phyloP scores from a whole-genome alignment of 306 rosid genomes.

The Fragaria vesca region DNA sequence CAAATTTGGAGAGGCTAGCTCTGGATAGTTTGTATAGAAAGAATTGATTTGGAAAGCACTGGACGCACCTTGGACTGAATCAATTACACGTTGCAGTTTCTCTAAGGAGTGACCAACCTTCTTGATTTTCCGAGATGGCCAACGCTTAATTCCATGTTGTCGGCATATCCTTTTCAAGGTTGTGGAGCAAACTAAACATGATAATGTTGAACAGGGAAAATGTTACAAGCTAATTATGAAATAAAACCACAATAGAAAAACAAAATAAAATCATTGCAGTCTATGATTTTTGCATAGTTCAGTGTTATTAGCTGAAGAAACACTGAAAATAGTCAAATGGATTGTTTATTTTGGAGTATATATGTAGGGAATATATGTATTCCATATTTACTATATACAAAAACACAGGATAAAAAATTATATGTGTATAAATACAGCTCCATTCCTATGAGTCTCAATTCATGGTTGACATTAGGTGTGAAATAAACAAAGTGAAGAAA shows the following conservation, averaged over 20 bases:
- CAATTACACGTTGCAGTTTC: conserved; percentile 86
- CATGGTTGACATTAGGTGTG: neutral
- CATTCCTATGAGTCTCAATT: neutral
- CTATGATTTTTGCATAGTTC: neutral
- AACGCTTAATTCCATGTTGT: conserved; percentile 89
- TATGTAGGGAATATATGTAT: neutral
- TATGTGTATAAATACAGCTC: neutral
- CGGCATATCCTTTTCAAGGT: conserved; percentile 95
- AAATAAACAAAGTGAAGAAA: neutral
- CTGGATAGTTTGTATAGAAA: conserved; percentile 74
- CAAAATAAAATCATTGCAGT: neutral
- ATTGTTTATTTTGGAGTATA: neutral
- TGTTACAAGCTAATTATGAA: neutral
- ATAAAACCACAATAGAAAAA: neutral
- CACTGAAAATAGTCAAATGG: neutral
- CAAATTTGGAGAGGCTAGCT: conserved; percentile 67
- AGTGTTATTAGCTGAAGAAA: neutral
- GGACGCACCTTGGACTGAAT: conserved; percentile 87
- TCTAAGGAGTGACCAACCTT: conserved; percentile 95
- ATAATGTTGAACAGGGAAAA: neutral
- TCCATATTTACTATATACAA: neutral
- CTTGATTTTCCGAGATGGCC: conserved; percentile 97
- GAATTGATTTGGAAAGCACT: conserved; percentile 82
- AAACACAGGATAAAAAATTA: neutral
- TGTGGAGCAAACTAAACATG: conserved; percentile 78